Base-by-base conservation (phyloP, 805 yeast species). In the Candida ovalis region DNA sequence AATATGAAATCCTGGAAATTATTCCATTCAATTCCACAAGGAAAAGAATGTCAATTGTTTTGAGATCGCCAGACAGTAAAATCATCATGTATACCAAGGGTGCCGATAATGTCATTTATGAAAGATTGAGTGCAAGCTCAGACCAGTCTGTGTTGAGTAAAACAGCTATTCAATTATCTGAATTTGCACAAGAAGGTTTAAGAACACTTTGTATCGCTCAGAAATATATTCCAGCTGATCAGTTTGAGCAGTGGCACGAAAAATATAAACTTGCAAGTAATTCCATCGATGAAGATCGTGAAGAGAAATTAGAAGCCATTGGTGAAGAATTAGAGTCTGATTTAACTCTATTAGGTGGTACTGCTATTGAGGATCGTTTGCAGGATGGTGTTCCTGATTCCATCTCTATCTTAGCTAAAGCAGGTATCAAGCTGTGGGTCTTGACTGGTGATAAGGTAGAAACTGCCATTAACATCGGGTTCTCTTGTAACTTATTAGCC, bases 371-470 rank as follows among this genome's bases (percentile, higher is more conserved):
- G 63, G 94, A 86, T 61, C 72, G 86, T 56, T 73, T 86, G 43
- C 94, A 86, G 62, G 82, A 78, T 37, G 91, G 89, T 50, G 94
- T 86, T 19, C 90, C 92, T 0, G 84, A 80, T 45, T 73, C 92
- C 1, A 86, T 86, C 56, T 77, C 84, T 15, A 63, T 81, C 37
- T 71, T 86, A 44, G 79, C 82, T 5, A 70, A 75, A 42, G 92
- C 91, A 0, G 94, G 94, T 43, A 82, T 86, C 58, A 86, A 86
- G 63, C 70, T 86, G 43, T 86, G 94, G 94, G 91, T 86, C 45
- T 72, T 86, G 27, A 86, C 94, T 9, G 94, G 94, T 54, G 94
- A 86, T 66, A 81, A 83, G 63, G 81, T 86, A 44, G 94, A 86
- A 66, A 86, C 94, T 9, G 94, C 94, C 2, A 86, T 86, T 62